These are phyloP conservation scores for Liquidambar formosana DNA, from an alignment of 164 flowering plant genomes.

Conservation along the genomic window DNA sequence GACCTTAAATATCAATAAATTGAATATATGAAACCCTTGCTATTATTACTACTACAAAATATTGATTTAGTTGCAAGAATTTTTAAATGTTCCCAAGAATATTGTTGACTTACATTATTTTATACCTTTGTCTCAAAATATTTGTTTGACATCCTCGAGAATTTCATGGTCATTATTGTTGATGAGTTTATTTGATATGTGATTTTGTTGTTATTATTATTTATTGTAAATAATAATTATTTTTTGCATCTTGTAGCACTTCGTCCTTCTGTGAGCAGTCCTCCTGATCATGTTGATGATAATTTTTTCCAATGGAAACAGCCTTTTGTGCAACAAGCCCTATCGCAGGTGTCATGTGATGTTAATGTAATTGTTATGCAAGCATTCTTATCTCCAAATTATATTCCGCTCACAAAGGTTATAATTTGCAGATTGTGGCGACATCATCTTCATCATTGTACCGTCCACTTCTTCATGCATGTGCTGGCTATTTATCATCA, in stretches of 20 bases:
- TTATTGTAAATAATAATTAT: no score
- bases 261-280: conserved; percentile 64
- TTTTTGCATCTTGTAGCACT: conserved; percentile 56
- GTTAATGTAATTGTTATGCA: neutral
- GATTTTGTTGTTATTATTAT: neutral
- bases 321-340: conserved; percentile 71
- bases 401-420: conserved; percentile 17
- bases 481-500: conserved; percentile 86
- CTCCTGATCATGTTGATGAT: conserved; percentile 55
- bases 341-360: conserved; percentile 60
- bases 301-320: conserved; percentile 76
- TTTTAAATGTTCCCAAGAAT: no score
- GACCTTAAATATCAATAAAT: neutral
- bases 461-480: conserved; percentile 72
- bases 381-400: neutral
- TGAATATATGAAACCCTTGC: neutral
- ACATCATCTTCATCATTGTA: conserved; percentile 60
- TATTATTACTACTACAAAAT: neutral
- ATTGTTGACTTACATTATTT: no score
- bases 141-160: no score
- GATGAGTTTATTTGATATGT: no score
- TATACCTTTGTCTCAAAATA: neutral
- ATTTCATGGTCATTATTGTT: no score
- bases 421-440: conserved; percentile 67
- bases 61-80: neutral